Base-by-base conservation (phyloP, 1,284 basidiomycete species). In the Melampsora larici-populina region DNA sequence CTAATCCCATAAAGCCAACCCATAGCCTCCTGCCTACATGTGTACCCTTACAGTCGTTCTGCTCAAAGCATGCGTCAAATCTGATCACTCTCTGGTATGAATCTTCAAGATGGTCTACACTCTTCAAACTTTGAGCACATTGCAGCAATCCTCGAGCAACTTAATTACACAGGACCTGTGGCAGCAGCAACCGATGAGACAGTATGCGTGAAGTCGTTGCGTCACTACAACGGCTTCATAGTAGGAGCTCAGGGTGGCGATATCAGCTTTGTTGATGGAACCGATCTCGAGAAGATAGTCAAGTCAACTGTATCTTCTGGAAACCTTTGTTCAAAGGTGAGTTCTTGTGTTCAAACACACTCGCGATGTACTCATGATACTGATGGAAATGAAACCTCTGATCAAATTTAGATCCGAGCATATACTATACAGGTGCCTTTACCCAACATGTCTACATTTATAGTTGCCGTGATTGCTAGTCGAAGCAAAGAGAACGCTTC, bases 171-270 rank as follows among this genome's bases (percentile, higher is more conserved):
- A n/a, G 65, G 65, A 21, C 65, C 65, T 7, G n/a, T 67, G 17
- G 65, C 65, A 18, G 29, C 48, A 21, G 65, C 36, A n/a, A 43
- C 65, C 21, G n/a, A 67, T 43, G 36, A 67, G 29, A 67, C 65
- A 3, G 65, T 67, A 15, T 64, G 62, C 15, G 31, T 64, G n/a
- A 64, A 64, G 40, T 26, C n/a, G 8, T 31, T 67, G n/a, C 65
- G 65, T n/a, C n/a, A n/a, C 48, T 46, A 67, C 36, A 67, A 67
- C 48, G 65, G 65, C 18, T 67, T 67, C 36, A 36, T 67, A n/a
- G n/a, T n/a, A n/a, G n/a, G n/a, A n/a, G n/a, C n/a, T n/a, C n/a
- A n/a, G n/a, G n/a, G n/a, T n/a, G n/a, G n/a, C n/a, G n/a, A n/a
- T n/a, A n/a, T n/a, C n/a, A n/a, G 48, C 24, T 67, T 67, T 67